Base-by-base conservation (phyloP, 2,329 filamentous ascomycete genomes). In the Talaromyces sp. region DNA sequence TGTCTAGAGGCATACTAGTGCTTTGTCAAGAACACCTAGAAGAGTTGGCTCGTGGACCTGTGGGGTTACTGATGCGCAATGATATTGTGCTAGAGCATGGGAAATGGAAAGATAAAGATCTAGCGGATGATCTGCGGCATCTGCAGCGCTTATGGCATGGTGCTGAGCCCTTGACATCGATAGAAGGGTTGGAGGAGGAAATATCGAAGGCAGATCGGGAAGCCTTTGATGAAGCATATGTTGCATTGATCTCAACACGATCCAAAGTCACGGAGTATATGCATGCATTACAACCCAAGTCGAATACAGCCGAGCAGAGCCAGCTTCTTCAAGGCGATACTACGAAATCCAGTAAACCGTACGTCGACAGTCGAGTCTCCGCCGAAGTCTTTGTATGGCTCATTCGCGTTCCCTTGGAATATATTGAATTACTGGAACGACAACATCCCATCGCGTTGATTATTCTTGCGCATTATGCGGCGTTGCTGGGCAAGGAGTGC, bases 381-480 rank as follows among this genome's bases (percentile, higher is more conserved):
- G 61, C 61, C 17, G 65, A 63, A 41, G 45, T 54, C 11, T 67
- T 67, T 35, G 49, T 56, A 9, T 67, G 66, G 66, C 35, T 63
- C 31, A 52, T 59, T 11, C 41, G 60, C 22, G 17, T 66, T 7
- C 56, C 63, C 0, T 15, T 43, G 9, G 41, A 43, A 27, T 67
- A 64, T 22, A 61, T 67, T 17, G 63, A 67, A n/a, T 15, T 67
- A 11, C 9, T 67, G 31, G 63, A 65, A n/a, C 63, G 57, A 19
- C 66, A 60, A 11, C 50, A 63, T 15, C 63, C 63, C 13, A 58
- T 66, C 35, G 66, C 63, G n/a, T 31, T 67, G 11, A 65, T 68
- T 10, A 62, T 66, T 15, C 54, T 66, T 4, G 61, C 61, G 9
- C 64, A 67, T 52, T 67, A 64, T 45, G 66, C 67, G 39, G 35